Evolutionary conservation across 305 asterid species (phyloP).

Genomic region (Nicotiana rustica): DNA sequence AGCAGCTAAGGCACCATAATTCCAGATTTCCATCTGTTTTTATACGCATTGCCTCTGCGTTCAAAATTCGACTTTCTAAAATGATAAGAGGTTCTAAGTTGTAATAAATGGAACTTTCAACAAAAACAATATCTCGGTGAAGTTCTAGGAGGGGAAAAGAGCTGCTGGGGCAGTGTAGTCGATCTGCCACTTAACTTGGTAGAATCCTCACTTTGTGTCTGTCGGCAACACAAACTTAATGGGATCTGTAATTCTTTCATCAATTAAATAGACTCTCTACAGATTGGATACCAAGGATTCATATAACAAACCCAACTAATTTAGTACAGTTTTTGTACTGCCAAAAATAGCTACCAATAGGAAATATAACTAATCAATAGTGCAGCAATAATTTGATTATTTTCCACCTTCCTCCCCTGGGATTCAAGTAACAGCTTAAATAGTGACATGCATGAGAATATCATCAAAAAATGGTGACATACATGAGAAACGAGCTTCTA

Average conservation of each 20-base stretch:
- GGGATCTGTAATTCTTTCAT: background rate
- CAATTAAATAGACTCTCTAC: background rate
- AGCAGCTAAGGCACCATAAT: background rate
- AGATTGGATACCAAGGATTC: background rate
- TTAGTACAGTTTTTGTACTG: background rate
- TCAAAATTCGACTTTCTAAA: background rate
- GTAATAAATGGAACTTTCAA: background rate
- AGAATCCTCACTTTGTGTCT: background rate
- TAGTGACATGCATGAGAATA: too few species aligned
- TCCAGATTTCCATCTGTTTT: background rate
- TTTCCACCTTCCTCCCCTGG: too few species aligned
- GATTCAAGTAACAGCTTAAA: too few species aligned
- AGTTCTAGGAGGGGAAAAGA: background rate
- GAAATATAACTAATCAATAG: background rate
- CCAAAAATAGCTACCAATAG: background rate
- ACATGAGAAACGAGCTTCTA: too few species aligned
- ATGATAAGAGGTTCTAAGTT: background rate
- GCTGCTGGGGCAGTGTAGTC: background rate
- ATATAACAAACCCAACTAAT: background rate
- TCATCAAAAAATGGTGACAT: too few species aligned
- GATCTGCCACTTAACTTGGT: background rate
- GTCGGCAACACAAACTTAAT: background rate
- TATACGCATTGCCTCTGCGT: background rate
- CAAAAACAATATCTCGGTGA: background rate
- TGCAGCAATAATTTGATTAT: background rate